Conservation (phyloP, 371 early-diverging fungal genomes). For the Nematocida sp. region DNA sequence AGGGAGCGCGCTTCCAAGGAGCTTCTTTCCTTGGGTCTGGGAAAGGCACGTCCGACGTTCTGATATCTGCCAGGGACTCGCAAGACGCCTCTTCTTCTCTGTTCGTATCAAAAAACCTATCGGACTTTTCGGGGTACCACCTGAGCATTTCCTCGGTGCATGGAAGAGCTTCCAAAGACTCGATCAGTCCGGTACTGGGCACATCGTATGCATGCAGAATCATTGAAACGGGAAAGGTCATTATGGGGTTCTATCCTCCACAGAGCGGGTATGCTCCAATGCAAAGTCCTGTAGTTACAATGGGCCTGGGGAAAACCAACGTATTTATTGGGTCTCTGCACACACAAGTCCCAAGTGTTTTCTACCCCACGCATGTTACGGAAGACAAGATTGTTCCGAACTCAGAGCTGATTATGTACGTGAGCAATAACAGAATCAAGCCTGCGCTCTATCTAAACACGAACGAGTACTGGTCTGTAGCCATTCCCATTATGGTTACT, state of each 20-base stretch:
- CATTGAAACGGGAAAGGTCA: slow-evolving; percentile 47
- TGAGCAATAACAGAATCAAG: slow-evolving; percentile 29
- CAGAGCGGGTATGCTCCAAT: slow-evolving; percentile 53
- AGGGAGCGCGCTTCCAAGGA: too few species aligned
- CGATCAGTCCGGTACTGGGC: slow-evolving; percentile 43
- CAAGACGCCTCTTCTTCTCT: slow-evolving; percentile 3
- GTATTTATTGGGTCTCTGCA: slow-evolving; percentile 50
- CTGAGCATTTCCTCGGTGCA: slow-evolving; percentile 49
- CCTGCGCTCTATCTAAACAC: slow-evolving; percentile 46
- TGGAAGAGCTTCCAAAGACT: neutral
- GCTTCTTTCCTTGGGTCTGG: neutral
- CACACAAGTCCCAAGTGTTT: slow-evolving; percentile 28
- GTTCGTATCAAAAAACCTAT: slow-evolving; percentile 27
- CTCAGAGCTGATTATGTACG: slow-evolving; percentile 51
- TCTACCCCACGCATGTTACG: slow-evolving; percentile 22
- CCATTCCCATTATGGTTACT: slow-evolving; percentile 43
- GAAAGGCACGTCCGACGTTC: slow-evolving; percentile 24
- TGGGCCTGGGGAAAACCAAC: slow-evolving; percentile 59
- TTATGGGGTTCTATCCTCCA: slow-evolving; percentile 32
- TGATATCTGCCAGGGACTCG: slow-evolving; percentile 15
- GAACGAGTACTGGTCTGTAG: slow-evolving; percentile 37
- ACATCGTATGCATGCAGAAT: slow-evolving; percentile 51
- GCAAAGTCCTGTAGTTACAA: slow-evolving; percentile 35
- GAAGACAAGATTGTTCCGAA: slow-evolving; percentile 55
- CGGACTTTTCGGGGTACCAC: slow-evolving; percentile 51